Evolutionary conservation across 1,139 yeast genomes (phyloP).

Genomic region (Nakaseomyces delphensis): DNA sequence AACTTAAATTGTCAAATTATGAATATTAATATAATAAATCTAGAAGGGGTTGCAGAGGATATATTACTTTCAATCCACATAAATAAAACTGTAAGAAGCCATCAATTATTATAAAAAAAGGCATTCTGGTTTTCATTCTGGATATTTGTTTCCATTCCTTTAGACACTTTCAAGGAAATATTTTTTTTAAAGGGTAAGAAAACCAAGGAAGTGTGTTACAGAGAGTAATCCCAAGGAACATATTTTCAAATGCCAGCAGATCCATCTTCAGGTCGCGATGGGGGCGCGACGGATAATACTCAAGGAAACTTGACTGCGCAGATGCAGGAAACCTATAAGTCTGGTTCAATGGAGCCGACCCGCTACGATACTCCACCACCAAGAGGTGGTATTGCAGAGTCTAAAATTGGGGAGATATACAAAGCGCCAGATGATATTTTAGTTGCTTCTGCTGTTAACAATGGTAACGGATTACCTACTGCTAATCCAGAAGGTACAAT

Average conservation of each 20-base stretch:
- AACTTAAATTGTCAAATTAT: neutral
- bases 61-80: no score
- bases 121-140: no score
- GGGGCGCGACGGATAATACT: slow-evolving; percentile 2
- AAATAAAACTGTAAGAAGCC: no score
- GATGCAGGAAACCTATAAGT: slow-evolving; percentile 4
- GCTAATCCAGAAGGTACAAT: slow-evolving; percentile 25
- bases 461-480: slow-evolving; percentile 17
- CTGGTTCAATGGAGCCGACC: slow-evolving; percentile 2
- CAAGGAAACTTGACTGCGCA: slow-evolving; percentile 3
- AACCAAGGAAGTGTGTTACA: neutral
- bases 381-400: slow-evolving; percentile 5
- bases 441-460: slow-evolving; percentile 22
- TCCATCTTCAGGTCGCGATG: slow-evolving; percentile 1
- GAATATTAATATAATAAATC: neutral
- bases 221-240: no score
- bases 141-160: no score
- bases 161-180: no score
- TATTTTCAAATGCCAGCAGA: slow-evolving; percentile 5
- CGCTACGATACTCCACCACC: slow-evolving; percentile 3
- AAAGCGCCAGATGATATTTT: slow-evolving; percentile 12
- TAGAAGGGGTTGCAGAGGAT: no score
- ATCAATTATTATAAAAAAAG: no score
- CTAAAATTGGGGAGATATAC: slow-evolving; percentile 5
- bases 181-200: no score